A percentile compares a stretch with the other conserved stretches of the same genome.
These are phyloP conservation scores for Plasmodium sp. DNA, from an alignment of 169 alveolate genomes.

Conservation along the genomic window DNA sequence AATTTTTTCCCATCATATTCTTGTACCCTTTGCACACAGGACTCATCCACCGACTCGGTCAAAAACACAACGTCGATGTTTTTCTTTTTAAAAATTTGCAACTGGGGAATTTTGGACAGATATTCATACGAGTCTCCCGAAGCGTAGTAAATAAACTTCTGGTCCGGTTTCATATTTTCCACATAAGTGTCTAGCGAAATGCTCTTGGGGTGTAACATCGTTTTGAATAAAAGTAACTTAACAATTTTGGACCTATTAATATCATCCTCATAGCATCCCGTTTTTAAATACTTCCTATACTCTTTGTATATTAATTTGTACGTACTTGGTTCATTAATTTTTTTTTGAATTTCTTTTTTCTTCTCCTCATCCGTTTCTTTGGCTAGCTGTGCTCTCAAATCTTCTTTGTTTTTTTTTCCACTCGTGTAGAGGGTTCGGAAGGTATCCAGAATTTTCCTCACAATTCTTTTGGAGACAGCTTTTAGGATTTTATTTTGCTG, in stretches of 20 bases:
- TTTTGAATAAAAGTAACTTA: conserved; percentile 92
- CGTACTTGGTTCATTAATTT: conserved; percentile 84
- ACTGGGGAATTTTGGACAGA: conserved; percentile 91
- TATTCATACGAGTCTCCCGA: conserved; percentile 90
- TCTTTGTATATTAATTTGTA: conserved; percentile 92
- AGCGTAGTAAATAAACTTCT: conserved; percentile 94
- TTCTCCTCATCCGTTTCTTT: conserved; percentile 88
- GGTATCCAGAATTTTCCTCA: conserved; percentile 96
- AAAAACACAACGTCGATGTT: conserved; percentile 95
- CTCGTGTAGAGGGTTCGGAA: conserved; percentile 93
- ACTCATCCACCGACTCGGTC: conserved; percentile 96
- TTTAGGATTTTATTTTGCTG: conserved; percentile 95
- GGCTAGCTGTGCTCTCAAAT: conserved; percentile 84
- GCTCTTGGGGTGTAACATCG: conserved; percentile 88
- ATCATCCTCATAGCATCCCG: conserved; percentile 97
- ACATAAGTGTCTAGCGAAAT: conserved; percentile 92
- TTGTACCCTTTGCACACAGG: conserved; percentile 90
- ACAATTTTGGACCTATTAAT: conserved; percentile 93
- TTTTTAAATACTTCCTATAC: conserved; percentile 93
- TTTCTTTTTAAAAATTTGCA: conserved; percentile 92
- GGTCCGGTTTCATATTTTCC: conserved; percentile 94
- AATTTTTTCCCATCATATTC: conserved; percentile 91
- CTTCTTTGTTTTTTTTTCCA: conserved; percentile 87
- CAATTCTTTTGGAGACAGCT: conserved; percentile 96
- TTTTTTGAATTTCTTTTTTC: conserved; percentile 84